A percentile compares a stretch with the other conserved stretches of the same genome.
phyloP scores from a whole-genome alignment of 1,139 yeast species.

The Diutina neorugosa region DNA sequence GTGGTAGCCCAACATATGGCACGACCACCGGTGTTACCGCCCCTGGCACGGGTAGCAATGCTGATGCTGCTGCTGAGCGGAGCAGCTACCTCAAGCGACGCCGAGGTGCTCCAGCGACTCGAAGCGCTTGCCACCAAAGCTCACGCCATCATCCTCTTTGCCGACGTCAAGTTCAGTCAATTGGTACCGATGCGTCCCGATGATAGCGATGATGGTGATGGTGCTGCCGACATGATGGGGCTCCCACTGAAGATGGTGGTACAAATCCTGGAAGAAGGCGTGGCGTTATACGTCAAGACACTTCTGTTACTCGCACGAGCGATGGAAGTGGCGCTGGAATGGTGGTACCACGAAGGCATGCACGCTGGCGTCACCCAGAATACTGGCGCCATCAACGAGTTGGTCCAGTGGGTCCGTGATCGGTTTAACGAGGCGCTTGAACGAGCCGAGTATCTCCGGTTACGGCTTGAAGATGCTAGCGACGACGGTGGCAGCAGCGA shows the following conservation, averaged over 20 bases:
- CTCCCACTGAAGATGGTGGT: slow-evolving; percentile 50
- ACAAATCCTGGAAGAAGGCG: slow-evolving; percentile 73
- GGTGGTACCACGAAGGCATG: slow-evolving; percentile 55
- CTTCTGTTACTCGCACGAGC: slow-evolving; percentile 73
- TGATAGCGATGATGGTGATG: slow-evolving; percentile 37
- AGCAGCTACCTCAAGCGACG: no score
- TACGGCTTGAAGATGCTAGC: slow-evolving; percentile 42
- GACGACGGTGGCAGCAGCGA: slow-evolving; percentile 11
- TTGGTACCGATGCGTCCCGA: slow-evolving; percentile 68
- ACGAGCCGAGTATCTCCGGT: slow-evolving; percentile 68
- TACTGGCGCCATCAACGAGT: slow-evolving; percentile 39
- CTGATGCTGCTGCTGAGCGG: not conserved
- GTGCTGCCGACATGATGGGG: slow-evolving; percentile 6
- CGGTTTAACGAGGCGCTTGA: slow-evolving; percentile 81
- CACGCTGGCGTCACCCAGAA: not conserved
- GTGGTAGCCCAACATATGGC: slow-evolving; percentile 1
- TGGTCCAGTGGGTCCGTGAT: slow-evolving; percentile 89
- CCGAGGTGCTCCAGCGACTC: slow-evolving; percentile 32
- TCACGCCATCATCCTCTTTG: slow-evolving; percentile 77
- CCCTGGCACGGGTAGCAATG: not conserved
- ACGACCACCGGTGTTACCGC: not conserved
- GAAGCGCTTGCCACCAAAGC: slow-evolving; percentile 83
- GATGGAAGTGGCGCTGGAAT: slow-evolving; percentile 70
- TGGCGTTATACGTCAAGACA: slow-evolving; percentile 72
- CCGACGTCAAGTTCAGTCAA: slow-evolving; percentile 83